These are phyloP conservation scores for Penicillium sp. DNA, from an alignment of 2,329 filamentous ascomycete species.

Conservation along the genomic window DNA sequence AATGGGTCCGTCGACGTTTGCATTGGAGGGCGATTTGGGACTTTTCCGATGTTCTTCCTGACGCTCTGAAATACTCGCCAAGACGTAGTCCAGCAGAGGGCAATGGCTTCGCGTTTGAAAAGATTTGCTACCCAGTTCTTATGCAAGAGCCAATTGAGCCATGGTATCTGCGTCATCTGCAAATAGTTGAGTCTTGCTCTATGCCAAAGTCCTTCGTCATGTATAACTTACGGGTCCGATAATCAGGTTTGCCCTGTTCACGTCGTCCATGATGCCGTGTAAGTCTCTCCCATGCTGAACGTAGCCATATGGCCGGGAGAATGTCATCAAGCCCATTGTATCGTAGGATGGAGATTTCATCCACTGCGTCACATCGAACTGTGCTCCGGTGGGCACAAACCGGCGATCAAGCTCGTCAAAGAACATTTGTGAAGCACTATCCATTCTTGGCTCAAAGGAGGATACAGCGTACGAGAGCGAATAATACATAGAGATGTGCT, in stretches of 20 bases:
- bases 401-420: slow-evolving; percentile 25
- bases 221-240: slow-evolving; percentile 7
- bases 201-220: not conserved
- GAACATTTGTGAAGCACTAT: slow-evolving; percentile 16
- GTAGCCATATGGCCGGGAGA: slow-evolving; percentile 33
- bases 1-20: slow-evolving; percentile 6
- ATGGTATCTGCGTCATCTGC: slow-evolving; percentile 32
- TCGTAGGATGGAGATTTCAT: slow-evolving; percentile 39
- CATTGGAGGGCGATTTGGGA: slow-evolving; percentile 2
- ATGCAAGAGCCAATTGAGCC: slow-evolving; percentile 23
- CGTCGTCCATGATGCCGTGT: slow-evolving; percentile 25
- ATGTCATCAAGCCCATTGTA: slow-evolving; percentile 33
- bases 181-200: not conserved
- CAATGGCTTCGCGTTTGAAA: slow-evolving; percentile 15
- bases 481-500: slow-evolving; percentile 7
- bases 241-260: slow-evolving; percentile 4
- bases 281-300: slow-evolving; percentile 32
- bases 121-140: slow-evolving; percentile 20
- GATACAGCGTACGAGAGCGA: slow-evolving; percentile 6
- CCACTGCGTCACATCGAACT: slow-evolving; percentile 29
- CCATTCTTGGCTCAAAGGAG: slow-evolving; percentile 7
- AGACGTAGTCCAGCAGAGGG: slow-evolving; percentile 9
- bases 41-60: slow-evolving; percentile 5
- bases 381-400: slow-evolving; percentile 5
- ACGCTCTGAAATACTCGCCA: slow-evolving; percentile 9